Percentiles rank a stretch among this genome's conserved stretches.
Evolutionary conservation across 1,139 yeast species (phyloP).

Genomic region (Taphrina betulina): DNA sequence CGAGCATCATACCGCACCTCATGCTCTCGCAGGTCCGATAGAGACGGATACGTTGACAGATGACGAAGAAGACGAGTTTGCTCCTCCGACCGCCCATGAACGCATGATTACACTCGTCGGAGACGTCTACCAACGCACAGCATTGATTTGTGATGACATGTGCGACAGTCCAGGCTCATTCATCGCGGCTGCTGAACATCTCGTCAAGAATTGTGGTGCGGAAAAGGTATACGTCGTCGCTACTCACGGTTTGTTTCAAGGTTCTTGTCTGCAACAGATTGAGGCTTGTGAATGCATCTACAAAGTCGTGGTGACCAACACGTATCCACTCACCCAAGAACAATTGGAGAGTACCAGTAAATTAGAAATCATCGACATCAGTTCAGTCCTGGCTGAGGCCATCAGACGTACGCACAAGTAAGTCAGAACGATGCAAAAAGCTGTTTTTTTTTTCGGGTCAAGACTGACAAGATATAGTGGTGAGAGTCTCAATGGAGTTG

Average conservation of each 20-base stretch:
- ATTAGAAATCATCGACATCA: constrained; percentile 84
- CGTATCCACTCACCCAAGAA: constrained; percentile 78
- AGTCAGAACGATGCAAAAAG: too few species aligned
- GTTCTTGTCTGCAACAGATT: constrained; percentile 75
- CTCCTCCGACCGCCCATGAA: constrained; percentile 69
- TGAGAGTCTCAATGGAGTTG: constrained; percentile 3
- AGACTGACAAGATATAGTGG: too few species aligned
- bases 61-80: constrained; percentile 76
- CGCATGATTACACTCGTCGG: constrained; percentile 94
- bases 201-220: constrained; percentile 93
- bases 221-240: constrained; percentile 85
- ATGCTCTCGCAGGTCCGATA: constrained; percentile 31
- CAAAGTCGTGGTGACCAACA: constrained; percentile 88
- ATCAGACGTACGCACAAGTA: constrained; percentile 96
- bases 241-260: constrained; percentile 92
- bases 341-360: constrained; percentile 55
- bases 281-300: constrained; percentile 79
- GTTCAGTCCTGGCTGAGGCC: constrained; percentile 95
- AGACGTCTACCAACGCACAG: constrained; percentile 85
- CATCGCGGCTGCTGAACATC: constrained; percentile 96
- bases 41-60: constrained; percentile 21
- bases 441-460: constrained; percentile 87
- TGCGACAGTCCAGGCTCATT: constrained; percentile 91
- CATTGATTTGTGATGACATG: constrained; percentile 94
- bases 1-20: constrained; percentile 10